Evolutionary conservation across 441 rosid species (phyloP).

Genomic region (Aleurites moluccanus): DNA sequence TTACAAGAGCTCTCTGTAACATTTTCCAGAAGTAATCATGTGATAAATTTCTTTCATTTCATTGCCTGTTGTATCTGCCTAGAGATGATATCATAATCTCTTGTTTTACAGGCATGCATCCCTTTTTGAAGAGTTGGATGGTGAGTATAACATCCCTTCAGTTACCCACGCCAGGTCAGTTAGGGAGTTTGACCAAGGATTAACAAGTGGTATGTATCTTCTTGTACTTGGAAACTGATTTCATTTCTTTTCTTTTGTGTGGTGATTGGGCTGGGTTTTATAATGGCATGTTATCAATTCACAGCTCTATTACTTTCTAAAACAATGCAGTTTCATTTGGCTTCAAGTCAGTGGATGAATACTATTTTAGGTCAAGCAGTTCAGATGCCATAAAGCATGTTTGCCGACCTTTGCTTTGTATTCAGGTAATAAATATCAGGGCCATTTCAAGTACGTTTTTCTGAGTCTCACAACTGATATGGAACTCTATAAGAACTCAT

Average conservation of each 20-base stretch:
- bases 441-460: neutral
- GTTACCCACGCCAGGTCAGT: constrained; percentile 69
- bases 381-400: constrained; percentile 59
- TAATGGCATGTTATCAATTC: constrained; percentile 19
- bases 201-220: constrained; percentile 61
- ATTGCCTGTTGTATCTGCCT: constrained; percentile 13
- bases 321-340: constrained; percentile 75
- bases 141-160: constrained; percentile 64
- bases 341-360: constrained; percentile 83
- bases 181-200: constrained; percentile 75
- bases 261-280: neutral
- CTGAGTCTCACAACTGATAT: neutral
- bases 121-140: constrained; percentile 80
- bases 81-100: constrained; percentile 20
- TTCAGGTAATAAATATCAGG: constrained; percentile 55
- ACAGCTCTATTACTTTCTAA: constrained; percentile 5
- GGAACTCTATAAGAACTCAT: neutral
- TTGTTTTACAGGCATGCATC: constrained; percentile 62
- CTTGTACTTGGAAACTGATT: constrained; percentile 1
- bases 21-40: constrained; percentile 61
- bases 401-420: constrained; percentile 67
- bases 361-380: constrained; percentile 75
- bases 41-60: constrained; percentile 20
- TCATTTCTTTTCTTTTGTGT: neutral
- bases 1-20: constrained; percentile 55